Evolutionary conservation across 768 basidiomycete species (phyloP), one percentile per base, ranked within the genome.

Genomic region (Baorangia bicolor): DNA sequence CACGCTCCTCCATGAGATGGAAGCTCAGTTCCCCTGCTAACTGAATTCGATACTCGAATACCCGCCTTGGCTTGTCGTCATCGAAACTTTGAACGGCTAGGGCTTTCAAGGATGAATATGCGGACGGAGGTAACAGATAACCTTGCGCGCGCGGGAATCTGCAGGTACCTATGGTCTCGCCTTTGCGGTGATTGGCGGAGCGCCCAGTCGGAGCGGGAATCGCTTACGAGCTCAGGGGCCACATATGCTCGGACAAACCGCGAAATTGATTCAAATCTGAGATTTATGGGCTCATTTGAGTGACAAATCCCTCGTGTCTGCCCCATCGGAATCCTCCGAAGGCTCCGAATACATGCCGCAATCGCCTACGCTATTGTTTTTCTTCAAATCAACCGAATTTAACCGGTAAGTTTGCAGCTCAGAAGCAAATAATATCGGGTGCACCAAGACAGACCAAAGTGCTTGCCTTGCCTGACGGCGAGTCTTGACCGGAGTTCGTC

Each of bases 181-280:
- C 44, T 33, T n/a, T 13, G 10, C 14, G 33, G 41, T 43, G 51
- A 60, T 60, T 54, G 38, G 50, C 30, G 55, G 50, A 43, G 53
- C 42, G 52, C 42, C 16, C 37, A 45, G 21, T 47, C 33, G 33
- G 31, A 43, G 46, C 47, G 47, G 57, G 33, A 53, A 25, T 51
- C 53, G 62, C 53, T 57, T 67, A 58, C 21, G 23, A 45, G 39
- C 25, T 61, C 64, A 64, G 62, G 65, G 64, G 65, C 51, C 53
- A 49, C 57, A 55, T 57, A 57, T 41, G 34, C 52, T 56, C 44
- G 27, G 45, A 39, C 49, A 44, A 31, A 43, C 31, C 41, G 46
- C 51, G 55, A 59, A 62, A 51, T 58, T 49, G 58, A 44, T 20
- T 48, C 41, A 37, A 67, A 70, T 71, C 71, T 72, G 46, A 72